phyloP scores from a whole-genome alignment of 2,329 filamentous ascomycete species.

The Byssothecium circinans region DNA sequence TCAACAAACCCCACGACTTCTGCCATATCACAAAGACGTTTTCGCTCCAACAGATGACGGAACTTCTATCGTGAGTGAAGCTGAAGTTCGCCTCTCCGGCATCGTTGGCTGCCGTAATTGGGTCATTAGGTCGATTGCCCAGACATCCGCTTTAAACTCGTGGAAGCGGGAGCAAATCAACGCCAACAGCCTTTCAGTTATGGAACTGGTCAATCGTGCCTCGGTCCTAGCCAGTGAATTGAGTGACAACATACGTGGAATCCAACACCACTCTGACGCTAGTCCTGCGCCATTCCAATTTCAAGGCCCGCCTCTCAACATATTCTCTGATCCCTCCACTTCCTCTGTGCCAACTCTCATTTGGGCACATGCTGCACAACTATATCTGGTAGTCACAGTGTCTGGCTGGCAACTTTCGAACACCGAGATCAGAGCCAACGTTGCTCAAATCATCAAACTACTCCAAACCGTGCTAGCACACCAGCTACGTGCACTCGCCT shows the following conservation, averaged over 20 bases:
- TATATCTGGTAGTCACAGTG: conserved; percentile 9
- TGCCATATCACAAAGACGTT: conserved; percentile 6
- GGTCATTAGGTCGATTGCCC: conserved; percentile 11
- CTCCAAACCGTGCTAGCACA: conserved; percentile 5
- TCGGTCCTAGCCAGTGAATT: conserved; percentile 5
- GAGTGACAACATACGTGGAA: conserved; percentile 4
- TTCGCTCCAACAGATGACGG: conserved; percentile 11
- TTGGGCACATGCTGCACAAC: conserved; percentile 15
- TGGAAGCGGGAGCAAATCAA: conserved; percentile 7
- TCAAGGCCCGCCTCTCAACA: not conserved
- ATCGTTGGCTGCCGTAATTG: conserved; percentile 19
- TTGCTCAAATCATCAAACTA: conserved; percentile 6
- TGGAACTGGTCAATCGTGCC: conserved; percentile 10
- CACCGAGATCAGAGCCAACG: conserved; percentile 4
- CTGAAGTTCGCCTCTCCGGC: conserved; percentile 15
- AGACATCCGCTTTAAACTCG: conserved; percentile 8
- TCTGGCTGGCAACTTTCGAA: conserved; percentile 12
- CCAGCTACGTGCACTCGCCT: conserved; percentile 14
- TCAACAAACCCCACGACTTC: conserved; percentile 9
- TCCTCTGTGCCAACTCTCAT: conserved; percentile 8
- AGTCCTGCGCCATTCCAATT: conserved; percentile 1
- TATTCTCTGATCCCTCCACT: not conserved
- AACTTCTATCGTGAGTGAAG: conserved; percentile 5
- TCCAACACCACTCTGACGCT: too few species aligned
- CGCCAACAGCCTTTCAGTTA: conserved; percentile 4